phyloP scores from a whole-genome alignment of 768 basidiomycete genomes.

The Boletus subcaerulescens region DNA sequence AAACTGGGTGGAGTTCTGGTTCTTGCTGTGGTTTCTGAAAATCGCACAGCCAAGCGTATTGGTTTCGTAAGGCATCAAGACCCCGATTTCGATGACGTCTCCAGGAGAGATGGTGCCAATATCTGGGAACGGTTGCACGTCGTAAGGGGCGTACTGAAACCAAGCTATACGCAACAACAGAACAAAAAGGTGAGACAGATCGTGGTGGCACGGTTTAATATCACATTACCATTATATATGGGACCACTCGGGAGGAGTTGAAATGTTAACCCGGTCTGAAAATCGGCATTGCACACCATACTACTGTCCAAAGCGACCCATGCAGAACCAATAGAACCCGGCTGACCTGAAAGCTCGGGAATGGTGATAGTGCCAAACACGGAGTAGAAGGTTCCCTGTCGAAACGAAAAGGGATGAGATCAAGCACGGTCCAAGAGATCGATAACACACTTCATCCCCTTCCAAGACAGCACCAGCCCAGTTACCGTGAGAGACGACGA shows the following conservation, averaged over 20 bases:
- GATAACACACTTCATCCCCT: neutral
- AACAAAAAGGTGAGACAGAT: neutral
- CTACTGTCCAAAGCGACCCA: slow-evolving; percentile 8
- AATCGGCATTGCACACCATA: neutral
- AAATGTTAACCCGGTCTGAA: slow-evolving; percentile 5
- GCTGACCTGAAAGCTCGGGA: neutral
- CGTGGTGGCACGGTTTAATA: too few species aligned
- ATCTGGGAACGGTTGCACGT: neutral
- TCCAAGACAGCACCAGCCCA: slow-evolving; percentile 4
- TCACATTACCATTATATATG: neutral
- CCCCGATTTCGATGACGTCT: slow-evolving; percentile 2
- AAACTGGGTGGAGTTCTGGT: neutral
- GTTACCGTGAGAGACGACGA: neutral
- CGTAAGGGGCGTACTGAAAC: slow-evolving; percentile 1
- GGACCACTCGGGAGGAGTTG: neutral
- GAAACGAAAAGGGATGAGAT: neutral
- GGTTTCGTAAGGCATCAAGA: neutral
- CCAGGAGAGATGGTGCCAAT: slow-evolving; percentile 11
- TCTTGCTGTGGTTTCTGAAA: slow-evolving; percentile 1
- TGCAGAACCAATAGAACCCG: neutral
- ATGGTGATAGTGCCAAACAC: slow-evolving; percentile 1
- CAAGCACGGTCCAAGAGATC: neutral
- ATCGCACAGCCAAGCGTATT: neutral
- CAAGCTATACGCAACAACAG: slow-evolving; percentile 1
- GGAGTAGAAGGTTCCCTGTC: slow-evolving; percentile 3